These are phyloP conservation scores for Fomitopsis pinicola DNA, from an alignment of 1,284 basidiomycete genomes.

Conservation along the genomic window DNA sequence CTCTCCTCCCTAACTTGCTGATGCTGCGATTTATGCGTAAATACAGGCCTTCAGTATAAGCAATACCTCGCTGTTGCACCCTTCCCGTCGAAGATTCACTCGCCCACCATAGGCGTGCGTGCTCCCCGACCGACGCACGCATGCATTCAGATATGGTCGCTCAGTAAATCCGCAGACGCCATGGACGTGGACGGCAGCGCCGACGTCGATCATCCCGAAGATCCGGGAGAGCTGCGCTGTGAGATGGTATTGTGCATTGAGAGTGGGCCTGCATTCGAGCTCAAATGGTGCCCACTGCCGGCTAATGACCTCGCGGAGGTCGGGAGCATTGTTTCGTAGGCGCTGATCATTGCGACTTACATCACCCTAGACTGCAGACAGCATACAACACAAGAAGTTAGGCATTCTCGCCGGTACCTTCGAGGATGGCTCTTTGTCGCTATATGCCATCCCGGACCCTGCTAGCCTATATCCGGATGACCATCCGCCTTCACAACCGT, in stretches of 20 bases:
- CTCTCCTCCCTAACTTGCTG: too few species aligned
- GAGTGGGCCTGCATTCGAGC: constrained; percentile 66
- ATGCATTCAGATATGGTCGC: constrained; percentile 71
- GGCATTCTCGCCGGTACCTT: constrained; percentile 82
- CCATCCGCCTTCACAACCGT: constrained; percentile 19
- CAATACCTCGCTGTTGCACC: constrained; percentile 86
- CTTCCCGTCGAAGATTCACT: constrained; percentile 56
- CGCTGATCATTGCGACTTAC: too few species aligned
- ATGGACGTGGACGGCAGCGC: constrained; percentile 13
- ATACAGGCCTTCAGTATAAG: constrained; percentile 45
- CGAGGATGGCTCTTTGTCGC: constrained; percentile 74
- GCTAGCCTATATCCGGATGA: constrained; percentile 34
- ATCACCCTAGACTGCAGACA: neutral
- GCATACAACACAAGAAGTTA: constrained; percentile 49
- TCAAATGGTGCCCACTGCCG: constrained; percentile 89
- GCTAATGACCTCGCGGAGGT: constrained; percentile 50
- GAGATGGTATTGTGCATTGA: constrained; percentile 78
- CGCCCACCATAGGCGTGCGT: constrained; percentile 55
- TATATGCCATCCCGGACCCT: constrained; percentile 79
- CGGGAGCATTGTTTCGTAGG: neutral
- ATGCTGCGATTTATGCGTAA: neutral
- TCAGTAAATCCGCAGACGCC: constrained; percentile 21
- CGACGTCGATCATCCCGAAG: constrained; percentile 10
- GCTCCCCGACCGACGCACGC: constrained; percentile 46
- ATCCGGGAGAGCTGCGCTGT: constrained; percentile 48